Evolutionary conservation across 768 basidiomycete species (phyloP).

Genomic region (Termitomyces eurrhizus): DNA sequence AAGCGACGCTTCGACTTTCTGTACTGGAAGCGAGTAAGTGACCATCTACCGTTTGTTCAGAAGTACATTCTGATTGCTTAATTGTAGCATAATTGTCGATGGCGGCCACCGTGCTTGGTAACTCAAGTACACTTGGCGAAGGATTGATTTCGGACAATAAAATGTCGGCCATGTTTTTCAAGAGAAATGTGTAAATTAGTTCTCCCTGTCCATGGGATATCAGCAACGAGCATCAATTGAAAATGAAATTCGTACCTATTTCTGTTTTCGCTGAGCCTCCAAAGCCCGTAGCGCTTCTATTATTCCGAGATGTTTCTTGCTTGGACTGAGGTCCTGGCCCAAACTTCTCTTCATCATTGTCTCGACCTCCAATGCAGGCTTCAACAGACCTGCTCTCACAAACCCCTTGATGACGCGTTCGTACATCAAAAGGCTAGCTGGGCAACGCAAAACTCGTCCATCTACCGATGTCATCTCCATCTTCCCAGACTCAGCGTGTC

Average conservation of each 20-base stretch:
- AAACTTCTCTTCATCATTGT: constrained; percentile 12
- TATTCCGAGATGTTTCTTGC: neutral
- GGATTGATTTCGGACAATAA: neutral
- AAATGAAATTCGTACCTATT: neutral
- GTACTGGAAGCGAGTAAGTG: constrained; percentile 65
- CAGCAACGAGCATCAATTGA: neutral
- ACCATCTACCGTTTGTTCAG: neutral
- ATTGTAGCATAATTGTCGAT: constrained; percentile 18
- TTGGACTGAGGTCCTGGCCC: neutral
- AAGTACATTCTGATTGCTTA: neutral
- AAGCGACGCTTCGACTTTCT: constrained; percentile 66
- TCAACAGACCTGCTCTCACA: constrained; percentile 10
- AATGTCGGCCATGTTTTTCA: neutral
- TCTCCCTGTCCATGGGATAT: neutral
- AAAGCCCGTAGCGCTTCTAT: constrained; percentile 8
- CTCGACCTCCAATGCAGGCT: constrained; percentile 14
- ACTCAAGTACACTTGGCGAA: neutral
- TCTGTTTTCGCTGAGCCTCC: neutral
- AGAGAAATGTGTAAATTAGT: neutral
- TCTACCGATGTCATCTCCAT: constrained; percentile 3
- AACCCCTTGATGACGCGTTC: constrained; percentile 15
- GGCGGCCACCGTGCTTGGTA: constrained; percentile 20
- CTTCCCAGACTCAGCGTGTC: constrained; percentile 4
- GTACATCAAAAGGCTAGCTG: constrained; percentile 9
- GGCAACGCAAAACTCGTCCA: neutral